Conservation (phyloP, 78 protist genomes). For the Chrysochromulina tobinii region DNA sequence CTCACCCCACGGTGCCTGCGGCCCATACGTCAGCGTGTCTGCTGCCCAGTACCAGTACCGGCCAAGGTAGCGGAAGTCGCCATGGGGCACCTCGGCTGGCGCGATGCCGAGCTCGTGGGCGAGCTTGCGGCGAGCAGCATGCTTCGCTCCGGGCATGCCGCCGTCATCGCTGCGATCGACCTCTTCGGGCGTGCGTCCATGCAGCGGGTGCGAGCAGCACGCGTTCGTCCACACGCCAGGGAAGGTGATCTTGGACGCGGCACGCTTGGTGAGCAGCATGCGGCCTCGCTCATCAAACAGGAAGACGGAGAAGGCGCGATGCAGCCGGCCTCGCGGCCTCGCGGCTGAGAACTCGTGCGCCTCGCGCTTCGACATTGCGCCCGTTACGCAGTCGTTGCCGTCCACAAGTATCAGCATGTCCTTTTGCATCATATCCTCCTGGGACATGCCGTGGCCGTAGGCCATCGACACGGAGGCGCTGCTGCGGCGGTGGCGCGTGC, state of each 20-base stretch:
- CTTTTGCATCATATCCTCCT: constrained; percentile 14
- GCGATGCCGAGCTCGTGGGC: constrained; percentile 82
- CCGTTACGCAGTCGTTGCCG: constrained; percentile 37
- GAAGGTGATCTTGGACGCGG: constrained; percentile 58
- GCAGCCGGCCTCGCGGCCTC: constrained; percentile 32
- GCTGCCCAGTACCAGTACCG: constrained; percentile 70
- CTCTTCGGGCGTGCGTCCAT: constrained; percentile 32
- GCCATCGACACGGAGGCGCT: too few relatives aligned
- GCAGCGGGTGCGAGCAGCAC: constrained; percentile 77
- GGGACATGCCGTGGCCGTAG: background rate
- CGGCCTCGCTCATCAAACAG: constrained; percentile 48
- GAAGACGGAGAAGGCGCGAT: constrained; percentile 70
- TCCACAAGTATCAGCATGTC: constrained; percentile 45
- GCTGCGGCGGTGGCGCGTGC: too few relatives aligned
- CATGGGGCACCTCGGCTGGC: background rate
- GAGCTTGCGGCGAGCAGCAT: constrained; percentile 76
- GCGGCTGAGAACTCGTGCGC: constrained; percentile 34
- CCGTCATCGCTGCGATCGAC: background rate
- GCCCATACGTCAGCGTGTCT: background rate
- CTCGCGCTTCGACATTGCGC: constrained; percentile 20
- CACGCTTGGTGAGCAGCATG: constrained; percentile 60
- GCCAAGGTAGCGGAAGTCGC: too few relatives aligned
- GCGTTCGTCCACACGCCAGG: constrained; percentile 72
- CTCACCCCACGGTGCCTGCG: constrained; percentile 74
- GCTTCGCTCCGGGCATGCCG: constrained; percentile 16